Evolutionary conservation across 2,329 filamentous ascomycete species (phyloP), one percentile per base, ranked within the genome.

Genomic region (Trichoderma pleuroti): DNA sequence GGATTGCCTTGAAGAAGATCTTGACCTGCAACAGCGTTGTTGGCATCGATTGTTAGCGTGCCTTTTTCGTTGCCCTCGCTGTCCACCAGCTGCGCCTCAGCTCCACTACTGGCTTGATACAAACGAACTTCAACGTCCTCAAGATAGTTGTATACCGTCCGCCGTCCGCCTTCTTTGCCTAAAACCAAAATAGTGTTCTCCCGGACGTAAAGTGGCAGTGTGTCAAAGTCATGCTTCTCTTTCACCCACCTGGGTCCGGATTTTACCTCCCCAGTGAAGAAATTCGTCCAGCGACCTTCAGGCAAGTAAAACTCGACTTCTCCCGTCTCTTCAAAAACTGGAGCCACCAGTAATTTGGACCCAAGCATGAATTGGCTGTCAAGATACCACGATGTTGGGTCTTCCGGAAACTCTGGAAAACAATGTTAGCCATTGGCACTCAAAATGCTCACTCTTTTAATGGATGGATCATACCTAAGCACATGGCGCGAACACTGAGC

Each of bases 341-440:
- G 90, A 2, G 89, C 88, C 6, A 89, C 88, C 9, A 93, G 80
- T 39, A 93, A 78, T 64, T 84, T 85, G 18, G 85, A 84, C 2
- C 91, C 91, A n/a, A 93, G 82, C 87, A 93, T 91, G 79, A 92
- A 93, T 77, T 93, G 89, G 36, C 88, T 86, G 78, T 93, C 91
- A 59, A 92, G 83, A 65, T 83, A 85, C 86, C 90, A 93, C 0
- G 87, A 82, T 5, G 88, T 92, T n/a, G 86, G 85, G 75, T 93
- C 91, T 2, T 89, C 84, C 2, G 90, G 90, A 75, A 92, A 93
- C 79, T 93, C 91, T 59, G 11, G 12, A 14, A 34, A 59, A 2
- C 1, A 59, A 21, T 16, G 30, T 59, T 24, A 59, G 30, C 9
- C 0, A 21, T 1, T 21, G 56, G 10, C 5, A 4, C 30, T 21